Evolutionary conservation across 805 yeast genomes (phyloP), one percentile per base, ranked within the genome.

Genomic region (fission yeast (Schizosaccharomyces pombe)): DNA sequence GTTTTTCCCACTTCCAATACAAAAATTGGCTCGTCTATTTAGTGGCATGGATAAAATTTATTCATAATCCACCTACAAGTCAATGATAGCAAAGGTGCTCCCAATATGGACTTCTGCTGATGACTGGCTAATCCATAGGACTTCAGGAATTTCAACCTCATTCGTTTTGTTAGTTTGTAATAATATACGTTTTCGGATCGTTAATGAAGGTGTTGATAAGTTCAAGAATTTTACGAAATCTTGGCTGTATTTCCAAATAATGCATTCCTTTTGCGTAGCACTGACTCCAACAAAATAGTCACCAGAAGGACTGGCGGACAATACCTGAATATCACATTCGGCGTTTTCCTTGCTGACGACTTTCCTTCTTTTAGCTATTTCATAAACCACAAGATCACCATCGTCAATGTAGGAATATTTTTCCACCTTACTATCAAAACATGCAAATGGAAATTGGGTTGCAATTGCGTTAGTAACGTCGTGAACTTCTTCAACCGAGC

Each of bases 31-130:
- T 43, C 49, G 49, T 19, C 14, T 16, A 16, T 43, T 43, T 14
- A 43, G 49, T 43, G 49, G 49, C 6, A 43, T 43, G 49, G 49
- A 43, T n/a, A 24, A 43, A 5, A 26, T 43, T 19, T 43, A 43
- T 43, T 19, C 49, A 6, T 37, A 37, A 11, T 16, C 4, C 8
- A 37, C 22, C 43, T 37, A 37, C 22, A 37, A 6, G 22, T 37
- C 43, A 37, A 37, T n/a, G 6, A 37, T 37, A 24, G 43, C 43
- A 14, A 37, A 16, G 6, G 43, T 37, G 22, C 43, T 37, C 22
- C 43, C 43, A 2, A 37, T 24, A n/a, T 37, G 43, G 4, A 37
- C 22, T 9, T 37, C 43, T 8, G 43, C 43, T 6, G 43, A 37
- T n/a, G 43, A 9, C 43, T 37, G 43, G 24, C 43, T 24, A 37